phyloP scores from a whole-genome alignment of 441 rosid species.

The Corymbia citriodora region DNA sequence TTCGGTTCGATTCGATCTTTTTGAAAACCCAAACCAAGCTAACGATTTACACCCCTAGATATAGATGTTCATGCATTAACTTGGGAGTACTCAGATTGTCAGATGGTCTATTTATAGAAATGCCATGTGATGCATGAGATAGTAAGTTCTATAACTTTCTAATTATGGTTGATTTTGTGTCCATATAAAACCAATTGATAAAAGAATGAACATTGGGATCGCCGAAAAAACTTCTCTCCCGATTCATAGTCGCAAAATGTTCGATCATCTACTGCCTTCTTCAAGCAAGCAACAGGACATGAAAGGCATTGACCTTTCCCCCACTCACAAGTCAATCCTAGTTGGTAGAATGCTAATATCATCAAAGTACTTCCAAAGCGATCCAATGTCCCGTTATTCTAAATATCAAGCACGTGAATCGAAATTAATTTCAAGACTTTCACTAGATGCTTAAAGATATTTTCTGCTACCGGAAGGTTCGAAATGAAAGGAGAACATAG shows the following conservation, averaged over 20 bases:
- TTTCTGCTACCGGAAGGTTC: neutral
- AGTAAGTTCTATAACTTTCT: neutral
- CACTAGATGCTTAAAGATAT: neutral
- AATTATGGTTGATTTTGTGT: neutral
- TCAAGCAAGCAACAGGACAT: neutral
- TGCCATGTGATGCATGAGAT: neutral
- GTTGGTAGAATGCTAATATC: neutral
- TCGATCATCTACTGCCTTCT: neutral
- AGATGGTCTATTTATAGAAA: neutral
- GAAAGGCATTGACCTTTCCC: neutral
- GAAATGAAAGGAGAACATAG: neutral
- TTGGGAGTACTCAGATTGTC: neutral
- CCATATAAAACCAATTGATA: neutral
- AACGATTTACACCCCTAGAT: too few relatives aligned
- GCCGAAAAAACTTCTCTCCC: neutral
- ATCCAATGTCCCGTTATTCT: neutral
- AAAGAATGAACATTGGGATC: neutral
- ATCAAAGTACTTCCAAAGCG: neutral
- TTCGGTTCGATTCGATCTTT: too few relatives aligned
- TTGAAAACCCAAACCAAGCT: too few relatives aligned
- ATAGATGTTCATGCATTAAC: neutral
- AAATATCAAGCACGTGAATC: neutral
- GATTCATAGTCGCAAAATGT: neutral
- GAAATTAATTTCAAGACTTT: neutral
- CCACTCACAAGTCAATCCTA: neutral